Base-by-base conservation (phyloP, 2,329 filamentous ascomycete genomes). In the Fusarium phyllophilum region DNA sequence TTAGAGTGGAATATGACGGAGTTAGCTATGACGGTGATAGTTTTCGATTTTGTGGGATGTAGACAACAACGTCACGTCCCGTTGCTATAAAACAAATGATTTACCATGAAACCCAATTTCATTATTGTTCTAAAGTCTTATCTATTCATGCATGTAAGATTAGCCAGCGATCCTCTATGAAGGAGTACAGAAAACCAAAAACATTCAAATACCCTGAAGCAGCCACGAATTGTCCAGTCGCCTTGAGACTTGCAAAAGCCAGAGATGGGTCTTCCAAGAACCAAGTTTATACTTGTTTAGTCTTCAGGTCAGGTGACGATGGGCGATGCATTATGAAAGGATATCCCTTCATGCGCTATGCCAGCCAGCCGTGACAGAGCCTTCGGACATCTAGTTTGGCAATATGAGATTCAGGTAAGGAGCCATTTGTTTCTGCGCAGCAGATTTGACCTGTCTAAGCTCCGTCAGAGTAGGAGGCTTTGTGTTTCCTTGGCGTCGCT, bases 391-490 rank as follows among this genome's bases (percentile, higher is more conserved):
- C 51, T 38, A 74, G 13, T 68, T 74, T 17, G 71, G 49, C 31
- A 42, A 22, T 8, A 39, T 29, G n/a, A 74, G 46, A 33, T 65
- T 63, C 81, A 86, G 59, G 84, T 74, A 75, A 34, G 82, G 80
- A 7, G 75, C 78, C 67, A 87, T 74, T 34, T 77, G 74, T 31
- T 77, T 72, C 59, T 85, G 79, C 48, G 83, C 80, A 9, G 83
- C 81, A 6, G 80, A 75, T 48, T 83, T 83, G 66, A 88, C 71
- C 75, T 88, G 82, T 49, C 81, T 79, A 77, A 85, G 83, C 80
- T 90, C 86, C 44, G 84, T 84, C 49, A 80, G 77, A 3, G 84
- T 87, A 60, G 85, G 82, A 14, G 82, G 81, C 31, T 78, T 79
- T 31, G 78, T 76, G 42, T 81, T 82, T 33, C 86, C 86, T 33